phyloP scores from a whole-genome alignment of 768 basidiomycete genomes.

The Mycena galopus region DNA sequence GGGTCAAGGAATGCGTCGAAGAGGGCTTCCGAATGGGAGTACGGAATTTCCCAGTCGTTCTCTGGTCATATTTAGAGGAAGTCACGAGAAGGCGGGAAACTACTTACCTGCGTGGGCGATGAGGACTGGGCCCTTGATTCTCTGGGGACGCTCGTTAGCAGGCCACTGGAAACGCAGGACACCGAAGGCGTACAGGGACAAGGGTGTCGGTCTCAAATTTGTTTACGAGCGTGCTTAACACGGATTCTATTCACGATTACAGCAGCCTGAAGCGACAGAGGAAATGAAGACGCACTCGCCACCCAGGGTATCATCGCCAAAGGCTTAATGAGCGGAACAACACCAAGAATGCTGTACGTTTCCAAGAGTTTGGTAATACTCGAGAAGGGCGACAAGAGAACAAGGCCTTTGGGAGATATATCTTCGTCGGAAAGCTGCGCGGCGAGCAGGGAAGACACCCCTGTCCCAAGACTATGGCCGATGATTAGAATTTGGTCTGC shows the following conservation, averaged over 20 bases:
- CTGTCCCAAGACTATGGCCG: slow-evolving; percentile 86
- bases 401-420: slow-evolving; percentile 59
- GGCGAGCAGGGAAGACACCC: slow-evolving; percentile 64
- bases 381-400: slow-evolving; percentile 72
- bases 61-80: slow-evolving; percentile 37
- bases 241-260: slow-evolving; percentile 54
- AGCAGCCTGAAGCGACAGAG: neutral
- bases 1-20: slow-evolving; percentile 78
- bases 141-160: slow-evolving; percentile 52
- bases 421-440: slow-evolving; percentile 61
- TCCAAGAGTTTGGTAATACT: slow-evolving; percentile 71
- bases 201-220: slow-evolving; percentile 74
- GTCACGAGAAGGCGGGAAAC: neutral
- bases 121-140: slow-evolving; percentile 75
- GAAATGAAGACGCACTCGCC: slow-evolving; percentile 63
- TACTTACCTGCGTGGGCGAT: slow-evolving; percentile 74
- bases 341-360: slow-evolving; percentile 74
- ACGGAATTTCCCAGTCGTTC: slow-evolving; percentile 81
- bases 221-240: slow-evolving; percentile 67
- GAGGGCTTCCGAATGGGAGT: slow-evolving; percentile 74
- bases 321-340: slow-evolving; percentile 80
- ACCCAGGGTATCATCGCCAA: slow-evolving; percentile 72
- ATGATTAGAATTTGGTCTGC: slow-evolving; percentile 69
- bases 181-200: slow-evolving; percentile 62
- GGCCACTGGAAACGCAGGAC: neutral